Evolutionary conservation across 2,329 filamentous ascomycete species (phyloP), one percentile per base, ranked within the genome.

Genomic region (Diaporthe citriasiana): DNA sequence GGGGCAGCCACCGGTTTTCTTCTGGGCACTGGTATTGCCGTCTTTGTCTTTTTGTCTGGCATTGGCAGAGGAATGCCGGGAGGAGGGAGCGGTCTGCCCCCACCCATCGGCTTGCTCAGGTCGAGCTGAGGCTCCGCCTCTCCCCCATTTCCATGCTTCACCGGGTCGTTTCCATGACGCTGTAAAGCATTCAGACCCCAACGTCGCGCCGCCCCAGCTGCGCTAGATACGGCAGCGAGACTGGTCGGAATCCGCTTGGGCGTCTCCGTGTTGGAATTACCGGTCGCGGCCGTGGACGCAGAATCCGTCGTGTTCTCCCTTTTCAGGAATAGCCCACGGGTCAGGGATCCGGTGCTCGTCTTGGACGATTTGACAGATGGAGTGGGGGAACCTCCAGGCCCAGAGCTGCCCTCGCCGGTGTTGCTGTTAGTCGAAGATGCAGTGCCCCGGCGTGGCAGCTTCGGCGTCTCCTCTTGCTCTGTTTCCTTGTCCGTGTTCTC

Each of bases 81-180:
- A 12, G 95, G 94, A 60, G 94, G 95, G 25, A 97, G 85, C 1
- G 95, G 95, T 78, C 93, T 92, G 0, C 95, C 95, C 51, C 95
- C 89, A 1, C 95, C 95, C 85, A 97, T 95, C 2, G 95, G 95
- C 78, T 94, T 90, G 76, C 82, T 83, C 74, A 89, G 77, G 83
- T 90, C 82, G 75, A 90, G 59, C 22, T 77, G 76, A 35, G 79
- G 73, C 27, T 77, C 76, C 13, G 56, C 50, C 15, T 79, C 78
- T 10, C 55, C 50, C 9, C 66, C n/a, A 13, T 70, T 69, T 9
- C 76, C 75, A 51, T 76, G 82, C 60, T 82, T 83, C 38, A 56
- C 50, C 51, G 80, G 81, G 57, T 88, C 86, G 57, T 86, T 87
- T 73, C 76, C 77, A 73, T 87, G 85, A 73, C 87, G 83, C 76